Conservation (phyloP, 768 basidiomycete genomes). For the Flagelloscypha sp. region DNA sequence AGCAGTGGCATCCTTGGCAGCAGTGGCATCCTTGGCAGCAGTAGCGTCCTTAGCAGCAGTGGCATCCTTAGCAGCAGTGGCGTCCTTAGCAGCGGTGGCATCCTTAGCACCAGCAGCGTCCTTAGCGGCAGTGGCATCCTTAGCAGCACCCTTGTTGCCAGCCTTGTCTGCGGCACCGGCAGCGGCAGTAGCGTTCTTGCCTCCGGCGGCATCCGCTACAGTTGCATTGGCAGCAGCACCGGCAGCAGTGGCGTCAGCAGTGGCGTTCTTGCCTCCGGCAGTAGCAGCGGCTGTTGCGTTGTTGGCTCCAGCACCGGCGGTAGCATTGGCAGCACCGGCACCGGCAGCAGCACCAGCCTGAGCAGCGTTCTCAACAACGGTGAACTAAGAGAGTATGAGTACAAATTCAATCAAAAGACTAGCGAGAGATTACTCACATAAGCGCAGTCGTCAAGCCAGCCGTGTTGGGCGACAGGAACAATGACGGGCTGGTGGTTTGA, state of each 20-base stretch:
- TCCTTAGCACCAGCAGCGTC: constrained; percentile 10
- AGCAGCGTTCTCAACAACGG: constrained; percentile 26
- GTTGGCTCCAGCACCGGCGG: not conserved
- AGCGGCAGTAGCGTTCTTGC: constrained; percentile 6
- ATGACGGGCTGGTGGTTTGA: constrained; percentile 46
- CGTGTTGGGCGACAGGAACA: constrained; percentile 36
- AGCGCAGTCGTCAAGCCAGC: constrained; percentile 30
- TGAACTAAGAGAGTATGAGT: constrained; percentile 21
- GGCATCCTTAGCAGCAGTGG: too few species aligned
- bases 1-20: too few species aligned
- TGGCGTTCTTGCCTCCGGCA: constrained; percentile 7
- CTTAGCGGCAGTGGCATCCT: not conserved
- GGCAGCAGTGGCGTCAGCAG: constrained; percentile 13
- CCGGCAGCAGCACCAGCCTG: constrained; percentile 19
- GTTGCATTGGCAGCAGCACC: constrained; percentile 15
- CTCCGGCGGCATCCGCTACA: constrained; percentile 2
- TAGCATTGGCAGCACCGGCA: too few species aligned
- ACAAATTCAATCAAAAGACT: constrained; percentile 3
- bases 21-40: too few species aligned
- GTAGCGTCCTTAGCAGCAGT: too few species aligned
- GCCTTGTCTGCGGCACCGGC: constrained; percentile 8
- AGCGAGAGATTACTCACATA: constrained; percentile 22
- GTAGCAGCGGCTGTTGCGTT: constrained; percentile 1
- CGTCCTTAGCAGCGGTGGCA: too few species aligned
- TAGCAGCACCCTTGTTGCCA: not conserved